Conservation (phyloP, 441 rosid genomes). For the Syzygium malaccense region DNA sequence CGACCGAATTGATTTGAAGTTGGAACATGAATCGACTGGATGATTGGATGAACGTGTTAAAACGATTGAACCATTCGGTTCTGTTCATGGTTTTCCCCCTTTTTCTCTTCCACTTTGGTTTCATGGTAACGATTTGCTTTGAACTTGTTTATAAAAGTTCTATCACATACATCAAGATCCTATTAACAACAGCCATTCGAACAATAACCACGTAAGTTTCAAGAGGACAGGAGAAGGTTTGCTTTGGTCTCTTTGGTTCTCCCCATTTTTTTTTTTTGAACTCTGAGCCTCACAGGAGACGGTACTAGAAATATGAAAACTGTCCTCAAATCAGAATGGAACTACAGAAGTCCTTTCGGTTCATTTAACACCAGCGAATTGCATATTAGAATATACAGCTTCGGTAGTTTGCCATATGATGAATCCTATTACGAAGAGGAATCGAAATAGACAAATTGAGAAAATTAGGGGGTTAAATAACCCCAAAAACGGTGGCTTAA, state of each 20-base stretch:
- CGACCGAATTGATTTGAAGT: not conserved
- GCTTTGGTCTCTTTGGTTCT: not conserved
- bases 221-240: not conserved
- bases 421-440: not conserved
- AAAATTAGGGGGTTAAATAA: too few relatives aligned
- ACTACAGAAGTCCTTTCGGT: not conserved
- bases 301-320: not conserved
- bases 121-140: not conserved
- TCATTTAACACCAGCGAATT: not conserved
- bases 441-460: not conserved
- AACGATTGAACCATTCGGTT: too few relatives aligned
- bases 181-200: not conserved
- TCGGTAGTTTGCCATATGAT: not conserved
- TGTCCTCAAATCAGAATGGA: not conserved
- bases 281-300: not conserved
- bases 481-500: not conserved
- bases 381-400: not conserved
- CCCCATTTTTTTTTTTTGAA: not conserved
- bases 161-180: not conserved
- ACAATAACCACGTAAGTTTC: not conserved
- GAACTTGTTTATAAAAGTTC: not conserved
- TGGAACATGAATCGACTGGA: not conserved
- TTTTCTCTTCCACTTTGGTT: too few relatives aligned
- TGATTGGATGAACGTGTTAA: not conserved
- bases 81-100: too few relatives aligned